Base-by-base conservation (phyloP, 2,329 filamentous ascomycete genomes). In the Madurella fahalii region DNA sequence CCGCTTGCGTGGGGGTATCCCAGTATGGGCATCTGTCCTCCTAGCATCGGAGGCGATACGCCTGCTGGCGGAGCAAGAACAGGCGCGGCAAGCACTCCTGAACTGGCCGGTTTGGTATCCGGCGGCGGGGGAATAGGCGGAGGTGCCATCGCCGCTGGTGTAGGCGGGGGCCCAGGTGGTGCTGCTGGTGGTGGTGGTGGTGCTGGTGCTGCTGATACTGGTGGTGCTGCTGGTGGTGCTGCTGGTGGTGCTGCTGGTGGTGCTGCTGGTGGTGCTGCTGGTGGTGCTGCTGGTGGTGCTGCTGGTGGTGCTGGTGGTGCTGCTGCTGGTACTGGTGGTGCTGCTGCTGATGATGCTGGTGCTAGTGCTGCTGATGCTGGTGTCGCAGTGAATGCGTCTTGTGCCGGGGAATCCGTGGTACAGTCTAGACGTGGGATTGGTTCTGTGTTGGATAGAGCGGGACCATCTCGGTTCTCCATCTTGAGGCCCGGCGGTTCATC, bases 61-160 rank as follows among this genome's bases (percentile, higher is more conserved):
- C 62, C 64, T 7, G 55, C 50, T 16, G 67, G 67, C n/a, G 63
- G 63, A 8, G 65, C 64, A 2, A 68, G 63, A 20, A 68, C 56
- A 12, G 65, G 64, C 2, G 63, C 61, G 3, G 62, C 65, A 34
- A 69, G 57, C 15, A 66, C 61, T 9, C 63, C 60, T 15, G 60
- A 57, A 9, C 52, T 51, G 18, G 43, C 41, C 13, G 58, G 51
- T 34, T 53, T 63, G 2, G 40, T 42, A 3, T 61, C 62, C n/a
- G 58, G 59, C 9, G 58, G 61, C 12, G 61, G 56, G 34, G 59
- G 62, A 5, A 61, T 56, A 11, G 59, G 55, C 4, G 63, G 61
- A 31, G 60, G 61, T 2, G 60, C 60, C 54, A 64, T 63, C 12
- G 53, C 44, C 13, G 51, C 44, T 30, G 52, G 47, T 11, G 52